These are phyloP conservation scores for Obba rivulosa DNA, from an alignment of 768 basidiomycete species.

Conservation along the genomic window DNA sequence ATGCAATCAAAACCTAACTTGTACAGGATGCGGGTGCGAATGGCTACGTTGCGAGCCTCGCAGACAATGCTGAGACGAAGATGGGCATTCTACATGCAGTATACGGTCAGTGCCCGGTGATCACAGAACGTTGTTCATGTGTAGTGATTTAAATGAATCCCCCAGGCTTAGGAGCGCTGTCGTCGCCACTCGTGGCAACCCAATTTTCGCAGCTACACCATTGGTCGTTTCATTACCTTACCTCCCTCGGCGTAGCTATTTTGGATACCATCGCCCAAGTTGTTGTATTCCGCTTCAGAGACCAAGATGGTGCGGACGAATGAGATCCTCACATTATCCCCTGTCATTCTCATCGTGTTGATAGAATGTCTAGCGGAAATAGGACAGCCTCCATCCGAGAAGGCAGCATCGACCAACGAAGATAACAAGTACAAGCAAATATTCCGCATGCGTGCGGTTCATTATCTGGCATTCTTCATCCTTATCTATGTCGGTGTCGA, in stretches of 20 bases:
- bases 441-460: slow-evolving; percentile 32
- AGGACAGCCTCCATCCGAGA: slow-evolving; percentile 41
- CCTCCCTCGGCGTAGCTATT: slow-evolving; percentile 61
- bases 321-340: not conserved
- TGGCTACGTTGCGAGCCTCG: slow-evolving; percentile 58
- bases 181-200: slow-evolving; percentile 72
- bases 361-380: slow-evolving; percentile 50
- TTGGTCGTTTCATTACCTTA: slow-evolving; percentile 80
- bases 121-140: no score
- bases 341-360: slow-evolving; percentile 2
- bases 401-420: slow-evolving; percentile 18
- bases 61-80: slow-evolving; percentile 50
- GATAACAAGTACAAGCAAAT: slow-evolving; percentile 43
- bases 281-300: slow-evolving; percentile 58
- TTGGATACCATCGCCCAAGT: slow-evolving; percentile 48
- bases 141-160: not conserved
- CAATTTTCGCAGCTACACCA: slow-evolving; percentile 61
- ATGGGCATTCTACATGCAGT: slow-evolving; percentile 67
- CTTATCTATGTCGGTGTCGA: slow-evolving; percentile 39
- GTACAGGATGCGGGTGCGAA: slow-evolving; percentile 66
- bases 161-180: slow-evolving; percentile 59
- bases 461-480: slow-evolving; percentile 37
- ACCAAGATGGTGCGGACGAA: slow-evolving; percentile 59
- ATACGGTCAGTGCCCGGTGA: slow-evolving; percentile 38
- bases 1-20: no score